Percentiles rank a stretch among this genome's conserved stretches.
phyloP scores from a whole-genome alignment of 306 rosid genomes.

The Acacia confusa region DNA sequence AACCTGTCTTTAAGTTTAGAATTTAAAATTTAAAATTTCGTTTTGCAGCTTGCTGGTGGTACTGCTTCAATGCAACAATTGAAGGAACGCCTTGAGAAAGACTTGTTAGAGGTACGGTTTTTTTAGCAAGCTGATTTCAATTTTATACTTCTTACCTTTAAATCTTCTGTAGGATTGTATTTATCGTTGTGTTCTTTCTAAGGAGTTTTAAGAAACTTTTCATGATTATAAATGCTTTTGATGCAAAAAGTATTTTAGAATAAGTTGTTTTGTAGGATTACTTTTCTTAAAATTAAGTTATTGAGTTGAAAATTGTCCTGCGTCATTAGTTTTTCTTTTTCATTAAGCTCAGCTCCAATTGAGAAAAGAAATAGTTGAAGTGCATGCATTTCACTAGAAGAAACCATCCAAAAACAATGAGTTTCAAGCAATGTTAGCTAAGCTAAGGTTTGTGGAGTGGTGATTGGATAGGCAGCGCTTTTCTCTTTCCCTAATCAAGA shows the following conservation, averaged over 20 bases:
- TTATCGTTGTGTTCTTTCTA: background rate
- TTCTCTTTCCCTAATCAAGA: background rate
- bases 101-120: slow-evolving; percentile 79
- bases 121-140: background rate
- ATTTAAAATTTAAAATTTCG: slow-evolving; percentile 17
- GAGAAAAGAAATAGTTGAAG: background rate
- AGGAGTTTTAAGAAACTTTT: background rate
- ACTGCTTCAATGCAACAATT: slow-evolving; percentile 99
- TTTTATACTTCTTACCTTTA: slow-evolving; percentile 5
- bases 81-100: slow-evolving; percentile 97
- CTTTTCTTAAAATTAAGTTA: background rate
- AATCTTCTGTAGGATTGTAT: background rate
- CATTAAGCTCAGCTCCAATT: background rate
- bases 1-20: background rate
- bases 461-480: background rate
- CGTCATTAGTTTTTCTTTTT: background rate
- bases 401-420: background rate
- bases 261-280: background rate
- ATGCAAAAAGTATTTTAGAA: background rate
- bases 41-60: slow-evolving; percentile 92
- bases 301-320: background rate
- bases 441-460: background rate
- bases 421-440: background rate
- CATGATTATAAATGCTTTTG: background rate
- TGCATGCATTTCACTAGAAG: background rate